Percentiles rank a stretch among this genome's conserved stretches.
Evolutionary conservation across 768 basidiomycete genomes (phyloP).

Genomic region (Mycena belliarum): DNA sequence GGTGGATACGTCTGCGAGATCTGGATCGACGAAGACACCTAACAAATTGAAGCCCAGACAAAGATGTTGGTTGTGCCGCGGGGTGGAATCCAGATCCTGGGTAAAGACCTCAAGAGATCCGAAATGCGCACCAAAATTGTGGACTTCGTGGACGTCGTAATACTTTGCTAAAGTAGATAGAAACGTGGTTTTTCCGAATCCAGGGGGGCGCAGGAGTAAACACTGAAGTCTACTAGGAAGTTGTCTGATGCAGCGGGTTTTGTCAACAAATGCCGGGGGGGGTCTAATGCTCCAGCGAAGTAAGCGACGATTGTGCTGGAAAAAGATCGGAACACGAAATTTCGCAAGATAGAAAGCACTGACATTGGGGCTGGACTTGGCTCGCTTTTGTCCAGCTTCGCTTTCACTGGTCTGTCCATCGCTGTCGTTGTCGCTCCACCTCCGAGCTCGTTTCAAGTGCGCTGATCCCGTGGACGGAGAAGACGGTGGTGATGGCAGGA

Average conservation of each 20-base stretch:
- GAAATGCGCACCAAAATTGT: neutral
- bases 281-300: neutral
- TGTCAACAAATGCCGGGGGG: neutral
- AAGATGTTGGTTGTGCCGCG: conserved; percentile 1
- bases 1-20: no score
- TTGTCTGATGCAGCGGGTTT: neutral
- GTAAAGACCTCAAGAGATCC: neutral
- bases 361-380: neutral
- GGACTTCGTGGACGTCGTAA: neutral
- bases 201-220: conserved; percentile 2
- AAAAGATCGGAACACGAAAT: no score
- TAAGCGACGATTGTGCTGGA: neutral
- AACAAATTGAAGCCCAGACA: neutral
- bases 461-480: neutral
- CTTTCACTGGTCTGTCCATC: neutral
- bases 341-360: no score
- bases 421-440: neutral
- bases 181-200: conserved; percentile 7
- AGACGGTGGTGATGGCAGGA: neutral
- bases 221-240: neutral
- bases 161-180: neutral
- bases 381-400: neutral
- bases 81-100: neutral
- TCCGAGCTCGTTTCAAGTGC: neutral
- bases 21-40: neutral